These are phyloP conservation scores for Hanseniaspora vineae DNA, from an alignment of 805 yeast genomes.

Conservation along the genomic window DNA sequence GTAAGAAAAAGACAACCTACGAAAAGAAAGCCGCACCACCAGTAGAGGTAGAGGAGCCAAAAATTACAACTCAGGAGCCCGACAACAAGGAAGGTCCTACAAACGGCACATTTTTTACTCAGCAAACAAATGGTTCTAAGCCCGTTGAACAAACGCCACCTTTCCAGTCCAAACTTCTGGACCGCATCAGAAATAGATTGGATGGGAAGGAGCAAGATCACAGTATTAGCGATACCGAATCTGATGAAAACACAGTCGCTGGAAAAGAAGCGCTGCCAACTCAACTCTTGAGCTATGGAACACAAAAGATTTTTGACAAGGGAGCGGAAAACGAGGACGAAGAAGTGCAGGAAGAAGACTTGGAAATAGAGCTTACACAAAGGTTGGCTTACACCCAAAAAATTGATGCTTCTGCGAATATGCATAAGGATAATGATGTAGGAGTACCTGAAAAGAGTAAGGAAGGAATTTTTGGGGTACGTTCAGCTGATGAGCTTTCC, in stretches of 20 bases:
- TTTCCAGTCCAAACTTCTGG: constrained; percentile 6
- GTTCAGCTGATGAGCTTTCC: too few relatives aligned
- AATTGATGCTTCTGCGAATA: not conserved
- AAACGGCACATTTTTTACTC: too few relatives aligned
- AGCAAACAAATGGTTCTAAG: too few relatives aligned
- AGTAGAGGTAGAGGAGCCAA: too few relatives aligned
- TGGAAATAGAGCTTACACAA: not conserved
- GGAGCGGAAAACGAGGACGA: not conserved
- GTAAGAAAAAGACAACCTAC: not conserved
- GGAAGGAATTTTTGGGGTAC: not conserved
- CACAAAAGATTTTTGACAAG: not conserved
- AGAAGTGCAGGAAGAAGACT: not conserved
- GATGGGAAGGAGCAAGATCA: constrained; percentile 1
- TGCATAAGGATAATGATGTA: too few relatives aligned
- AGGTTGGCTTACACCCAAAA: not conserved
- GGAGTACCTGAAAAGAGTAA: not conserved
- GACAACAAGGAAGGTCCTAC: too few relatives aligned
- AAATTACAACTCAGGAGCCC: too few relatives aligned
- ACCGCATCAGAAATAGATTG: constrained; percentile 15
- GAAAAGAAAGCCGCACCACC: not conserved
- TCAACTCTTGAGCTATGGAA: not conserved
- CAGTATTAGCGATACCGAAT: too few relatives aligned
- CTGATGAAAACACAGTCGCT: too few relatives aligned
- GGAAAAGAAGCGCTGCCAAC: not conserved
- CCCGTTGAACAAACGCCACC: too few relatives aligned